These are phyloP conservation scores for Mortierella sp. DNA, from an alignment of 371 early-diverging fungal species.

Conservation along the genomic window DNA sequence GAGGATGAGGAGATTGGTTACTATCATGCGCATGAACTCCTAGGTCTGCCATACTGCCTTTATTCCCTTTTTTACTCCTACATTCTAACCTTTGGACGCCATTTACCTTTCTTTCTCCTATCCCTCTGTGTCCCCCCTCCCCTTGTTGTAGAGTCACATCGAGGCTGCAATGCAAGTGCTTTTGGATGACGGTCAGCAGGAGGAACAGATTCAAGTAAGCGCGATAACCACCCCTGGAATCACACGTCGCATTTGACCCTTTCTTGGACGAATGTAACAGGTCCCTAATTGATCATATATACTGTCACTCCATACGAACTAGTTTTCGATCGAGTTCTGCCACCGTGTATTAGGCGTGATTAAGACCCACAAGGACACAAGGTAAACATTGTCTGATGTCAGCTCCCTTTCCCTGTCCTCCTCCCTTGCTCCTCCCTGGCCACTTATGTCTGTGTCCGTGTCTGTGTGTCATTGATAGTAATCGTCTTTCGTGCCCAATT, in stretches of 20 bases:
- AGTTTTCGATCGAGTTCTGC: slow-evolving; percentile 54
- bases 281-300: neutral
- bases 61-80: slow-evolving; percentile 3
- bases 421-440: neutral
- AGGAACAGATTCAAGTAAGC: slow-evolving; percentile 31
- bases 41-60: neutral
- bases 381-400: slow-evolving; percentile 12
- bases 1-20: neutral
- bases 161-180: slow-evolving; percentile 26
- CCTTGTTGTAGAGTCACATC: slow-evolving; percentile 24
- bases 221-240: slow-evolving; percentile 4
- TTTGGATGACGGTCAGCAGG: slow-evolving; percentile 23
- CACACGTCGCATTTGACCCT: neutral
- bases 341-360: slow-evolving; percentile 34
- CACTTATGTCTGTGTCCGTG: neutral
- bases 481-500: neutral
- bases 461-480: neutral
- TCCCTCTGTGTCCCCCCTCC: neutral
- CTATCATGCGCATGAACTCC: slow-evolving; percentile 5
- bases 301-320: slow-evolving; percentile 1
- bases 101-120: neutral
- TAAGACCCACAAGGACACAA: slow-evolving; percentile 46
- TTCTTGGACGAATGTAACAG: neutral
- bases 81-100: neutral
- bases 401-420: neutral